Base-by-base conservation (phyloP, 345 rosid species). In the Pistacia atlantica region DNA sequence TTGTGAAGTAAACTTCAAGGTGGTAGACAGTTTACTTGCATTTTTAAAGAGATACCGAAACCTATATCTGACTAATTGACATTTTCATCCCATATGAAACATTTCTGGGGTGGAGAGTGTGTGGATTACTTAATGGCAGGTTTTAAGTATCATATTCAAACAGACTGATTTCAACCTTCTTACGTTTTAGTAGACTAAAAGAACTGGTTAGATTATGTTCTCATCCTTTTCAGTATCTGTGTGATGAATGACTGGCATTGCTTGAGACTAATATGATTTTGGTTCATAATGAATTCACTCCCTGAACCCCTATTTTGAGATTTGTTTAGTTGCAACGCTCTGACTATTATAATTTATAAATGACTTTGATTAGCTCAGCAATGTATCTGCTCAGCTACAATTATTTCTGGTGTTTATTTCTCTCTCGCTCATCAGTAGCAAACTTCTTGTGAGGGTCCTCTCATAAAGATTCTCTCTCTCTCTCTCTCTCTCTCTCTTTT, bases 131-230 rank as follows among this genome's bases (percentile, higher is more conserved):
- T 65, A 51, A 49, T 65, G 62, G 8, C 12, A 54, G 38, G 14
- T 76, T 17, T 11, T 42, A 79, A 52, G 20, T 52, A 8, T 74
- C 64, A 16, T 28, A 56, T 49, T 59, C 49, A 67, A 35, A 37
- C 3, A 11, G 22, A 63, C 31, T 35, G 17, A 38, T 13, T 8
- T 37, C 2, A 65, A 10, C 37, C 52, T 65, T 64, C n/a, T 14
- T 35, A 9, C 11, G 4, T 64, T 20, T 65, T 54, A 38, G 5
- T 7, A 33, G 35, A 54, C 67, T 49, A 12, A 3, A 6, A 28
- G 33, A 4, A 11, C 8, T 8, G 45, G 46, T 9, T 31, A 31
- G 59, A 61, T 61, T 72, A 14, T 61, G 35, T 33, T 42, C 51
- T 14, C 1, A 11, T 11, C 62, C 48, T 0, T 12, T 51, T n/a